Conservation (phyloP, 768 basidiomycete genomes). For the Cantharellus cinnabarinus region DNA sequence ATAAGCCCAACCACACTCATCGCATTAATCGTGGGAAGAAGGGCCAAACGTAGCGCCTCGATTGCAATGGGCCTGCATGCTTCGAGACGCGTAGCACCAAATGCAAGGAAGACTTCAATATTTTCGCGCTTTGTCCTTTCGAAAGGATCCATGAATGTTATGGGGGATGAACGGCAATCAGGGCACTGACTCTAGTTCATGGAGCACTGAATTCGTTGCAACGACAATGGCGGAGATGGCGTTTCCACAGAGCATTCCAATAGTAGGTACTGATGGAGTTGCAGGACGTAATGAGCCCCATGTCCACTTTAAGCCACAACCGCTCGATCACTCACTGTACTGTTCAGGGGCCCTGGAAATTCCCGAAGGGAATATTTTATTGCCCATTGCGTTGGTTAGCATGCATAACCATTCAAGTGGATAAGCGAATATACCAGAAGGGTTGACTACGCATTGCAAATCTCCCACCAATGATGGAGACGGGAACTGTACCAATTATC, state of each 20-base stretch:
- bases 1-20: slow-evolving; percentile 36
- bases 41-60: slow-evolving; percentile 58
- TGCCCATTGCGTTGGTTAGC: too few relatives aligned
- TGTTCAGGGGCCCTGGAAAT: slow-evolving; percentile 34
- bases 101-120: slow-evolving; percentile 67
- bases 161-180: background rate
- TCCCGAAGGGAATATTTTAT: background rate
- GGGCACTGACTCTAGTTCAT: slow-evolving; percentile 46
- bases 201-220: slow-evolving; percentile 45
- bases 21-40: slow-evolving; percentile 66
- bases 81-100: slow-evolving; percentile 67
- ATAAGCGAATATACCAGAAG: slow-evolving; percentile 33
- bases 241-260: slow-evolving; percentile 72
- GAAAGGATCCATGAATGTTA: background rate
- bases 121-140: slow-evolving; percentile 64
- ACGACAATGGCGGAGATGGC: slow-evolving; percentile 62
- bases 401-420: too few relatives aligned
- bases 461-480: slow-evolving; percentile 52
- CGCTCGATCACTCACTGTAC: slow-evolving; percentile 32
- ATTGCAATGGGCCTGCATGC: slow-evolving; percentile 62
- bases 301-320: background rate
- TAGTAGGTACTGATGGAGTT: slow-evolving; percentile 39
- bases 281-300: background rate
- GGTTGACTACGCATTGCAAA: slow-evolving; percentile 59
- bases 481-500: slow-evolving; percentile 57